Conservation (phyloP, 371 early-diverging fungal species). For the Phascolomyces articulosus region DNA sequence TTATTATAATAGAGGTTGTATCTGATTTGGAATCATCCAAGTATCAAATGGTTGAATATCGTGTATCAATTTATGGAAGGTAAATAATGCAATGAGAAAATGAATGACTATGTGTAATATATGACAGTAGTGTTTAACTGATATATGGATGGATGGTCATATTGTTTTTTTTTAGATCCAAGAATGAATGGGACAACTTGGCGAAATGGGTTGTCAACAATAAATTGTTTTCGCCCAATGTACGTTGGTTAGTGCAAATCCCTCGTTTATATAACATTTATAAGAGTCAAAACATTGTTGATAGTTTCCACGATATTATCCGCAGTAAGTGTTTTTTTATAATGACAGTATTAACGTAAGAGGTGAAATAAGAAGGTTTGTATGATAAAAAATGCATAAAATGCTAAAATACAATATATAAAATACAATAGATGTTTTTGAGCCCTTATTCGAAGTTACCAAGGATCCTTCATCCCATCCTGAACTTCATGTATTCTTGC, state of each 20-base stretch:
- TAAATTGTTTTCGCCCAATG: constrained; percentile 89
- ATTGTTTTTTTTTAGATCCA: constrained; percentile 38
- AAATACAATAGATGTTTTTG: constrained; percentile 74
- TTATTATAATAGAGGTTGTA: constrained; percentile 84
- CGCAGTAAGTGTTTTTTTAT: constrained; percentile 52
- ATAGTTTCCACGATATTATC: constrained; percentile 84
- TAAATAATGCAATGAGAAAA: constrained; percentile 20
- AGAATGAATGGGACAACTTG: constrained; percentile 93
- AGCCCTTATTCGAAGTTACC: constrained; percentile 95
- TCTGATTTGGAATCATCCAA: constrained; percentile 94
- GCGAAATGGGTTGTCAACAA: constrained; percentile 96
- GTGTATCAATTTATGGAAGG: constrained; percentile 93
- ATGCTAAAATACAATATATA: background rate
- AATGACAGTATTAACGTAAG: no score
- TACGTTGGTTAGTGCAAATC: constrained; percentile 97
- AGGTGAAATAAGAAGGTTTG: no score
- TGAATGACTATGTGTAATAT: no score
- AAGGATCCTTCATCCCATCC: constrained; percentile 83
- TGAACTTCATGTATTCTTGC: constrained; percentile 91
- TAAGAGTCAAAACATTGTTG: constrained; percentile 67
- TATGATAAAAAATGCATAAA: background rate
- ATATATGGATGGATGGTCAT: no score
- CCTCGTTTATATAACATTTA: constrained; percentile 96
- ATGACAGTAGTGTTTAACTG: no score
- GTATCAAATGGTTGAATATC: constrained; percentile 95